Evolutionary conservation across 345 rosid species (phyloP).

Genomic region (Eucalyptus erythrocorys): DNA sequence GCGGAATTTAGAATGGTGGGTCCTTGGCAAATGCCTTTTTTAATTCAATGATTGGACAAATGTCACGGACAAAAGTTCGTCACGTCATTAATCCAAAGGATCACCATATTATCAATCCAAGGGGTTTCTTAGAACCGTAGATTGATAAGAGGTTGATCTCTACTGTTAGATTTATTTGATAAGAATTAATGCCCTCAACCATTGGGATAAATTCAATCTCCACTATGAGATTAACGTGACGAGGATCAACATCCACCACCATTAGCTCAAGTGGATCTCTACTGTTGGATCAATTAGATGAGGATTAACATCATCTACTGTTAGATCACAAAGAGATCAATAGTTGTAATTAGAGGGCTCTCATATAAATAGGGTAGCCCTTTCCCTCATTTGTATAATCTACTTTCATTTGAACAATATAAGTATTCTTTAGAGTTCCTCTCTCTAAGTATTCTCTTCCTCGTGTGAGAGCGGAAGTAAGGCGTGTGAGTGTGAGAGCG

Average conservation of each 20-base stretch:
- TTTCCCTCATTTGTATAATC: too few species aligned
- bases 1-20: background rate
- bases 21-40: background rate
- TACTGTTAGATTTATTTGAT: background rate
- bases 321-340: background rate
- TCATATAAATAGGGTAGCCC: too few species aligned
- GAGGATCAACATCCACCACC: background rate
- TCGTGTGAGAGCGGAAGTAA: too few species aligned
- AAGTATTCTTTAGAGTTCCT: too few species aligned
- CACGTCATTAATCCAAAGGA: background rate
- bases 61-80: background rate
- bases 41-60: background rate
- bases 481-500: fast-evolving
- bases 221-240: background rate
- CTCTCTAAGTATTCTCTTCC: too few species aligned
- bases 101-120: fast-evolving
- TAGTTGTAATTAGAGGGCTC: fast-evolving
- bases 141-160: background rate
- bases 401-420: too few species aligned
- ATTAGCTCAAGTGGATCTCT: background rate
- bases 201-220: background rate
- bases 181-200: background rate
- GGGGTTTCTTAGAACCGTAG: background rate
- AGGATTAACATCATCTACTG: fast-evolving
- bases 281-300: background rate